Percentiles rank a stretch among this genome's conserved stretches.
phyloP scores from a whole-genome alignment of 2,329 filamentous ascomycete species.

The Alternaria sp. region DNA sequence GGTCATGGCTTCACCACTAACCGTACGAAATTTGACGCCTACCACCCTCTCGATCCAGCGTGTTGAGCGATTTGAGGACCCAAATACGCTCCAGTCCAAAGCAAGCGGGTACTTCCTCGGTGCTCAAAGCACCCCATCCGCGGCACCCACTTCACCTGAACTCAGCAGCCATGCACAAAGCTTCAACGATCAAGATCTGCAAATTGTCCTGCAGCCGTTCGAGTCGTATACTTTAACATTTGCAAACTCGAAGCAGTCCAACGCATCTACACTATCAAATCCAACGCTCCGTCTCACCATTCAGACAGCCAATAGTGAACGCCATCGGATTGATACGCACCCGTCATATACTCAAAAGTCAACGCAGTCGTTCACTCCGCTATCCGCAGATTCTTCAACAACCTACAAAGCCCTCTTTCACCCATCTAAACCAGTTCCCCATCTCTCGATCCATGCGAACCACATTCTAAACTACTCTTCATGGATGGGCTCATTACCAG shows the following conservation, averaged over 20 bases:
- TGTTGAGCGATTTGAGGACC: constrained; percentile 74
- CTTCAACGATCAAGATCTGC: constrained; percentile 67
- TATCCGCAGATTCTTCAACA: constrained; percentile 48
- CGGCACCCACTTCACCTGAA: constrained; percentile 48
- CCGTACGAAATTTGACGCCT: constrained; percentile 81
- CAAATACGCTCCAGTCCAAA: constrained; percentile 50
- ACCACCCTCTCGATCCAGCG: constrained; percentile 74
- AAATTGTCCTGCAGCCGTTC: constrained; percentile 72
- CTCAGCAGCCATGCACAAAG: constrained; percentile 64
- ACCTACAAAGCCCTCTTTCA: constrained; percentile 54
- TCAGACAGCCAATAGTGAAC: constrained; percentile 63
- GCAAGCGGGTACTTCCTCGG: constrained; percentile 42
- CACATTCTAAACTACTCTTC: constrained; percentile 64
- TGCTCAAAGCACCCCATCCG: constrained; percentile 28
- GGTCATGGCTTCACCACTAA: constrained; percentile 59
- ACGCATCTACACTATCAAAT: constrained; percentile 31
- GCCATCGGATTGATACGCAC: constrained; percentile 71
- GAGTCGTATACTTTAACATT: constrained; percentile 66
- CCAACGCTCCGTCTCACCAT: constrained; percentile 79
- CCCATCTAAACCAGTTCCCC: constrained; percentile 51
- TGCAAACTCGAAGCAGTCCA: constrained; percentile 47
- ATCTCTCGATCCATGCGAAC: constrained; percentile 39
- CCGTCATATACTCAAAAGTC: constrained; percentile 62
- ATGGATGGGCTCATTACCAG: constrained; percentile 81
- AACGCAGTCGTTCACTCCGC: constrained; percentile 47